A percentile compares a stretch with the other conserved stretches of the same genome.
These are phyloP conservation scores for Solanum hybrid DNA, from an alignment of 305 asterid species.

Conservation along the genomic window DNA sequence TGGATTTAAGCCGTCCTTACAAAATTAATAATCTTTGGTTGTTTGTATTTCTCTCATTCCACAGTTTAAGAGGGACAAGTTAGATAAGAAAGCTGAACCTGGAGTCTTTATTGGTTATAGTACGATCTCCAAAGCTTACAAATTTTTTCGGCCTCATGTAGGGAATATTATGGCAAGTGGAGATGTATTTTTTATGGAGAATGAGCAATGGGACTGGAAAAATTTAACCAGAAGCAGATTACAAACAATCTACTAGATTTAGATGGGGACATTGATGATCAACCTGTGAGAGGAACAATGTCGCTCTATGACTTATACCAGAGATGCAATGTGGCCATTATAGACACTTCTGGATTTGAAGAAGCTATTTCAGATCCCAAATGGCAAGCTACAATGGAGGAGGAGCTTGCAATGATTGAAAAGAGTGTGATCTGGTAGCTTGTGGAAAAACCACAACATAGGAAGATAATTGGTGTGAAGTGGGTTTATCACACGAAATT, in stretches of 20 bases:
- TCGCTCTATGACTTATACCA: not conserved
- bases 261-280: not conserved
- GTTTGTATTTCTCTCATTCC: no score
- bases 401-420: not conserved
- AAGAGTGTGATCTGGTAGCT: not conserved
- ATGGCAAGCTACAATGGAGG: not conserved
- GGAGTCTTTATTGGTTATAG: no score
- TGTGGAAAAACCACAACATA: not conserved
- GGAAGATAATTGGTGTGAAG: not conserved
- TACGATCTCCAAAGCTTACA: no score
- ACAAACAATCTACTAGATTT: no score
- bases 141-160: fast-evolving
- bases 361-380: not conserved
- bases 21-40: no score
- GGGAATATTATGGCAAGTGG: no score
- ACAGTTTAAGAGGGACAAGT: no score
- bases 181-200: no score
- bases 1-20: no score
- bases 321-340: not conserved
- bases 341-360: not conserved
- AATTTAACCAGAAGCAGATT: no score
- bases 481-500: not conserved
- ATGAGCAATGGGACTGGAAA: no score
- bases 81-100: no score
- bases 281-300: not conserved